A percentile compares a stretch with the other conserved stretches of the same genome.
Evolutionary conservation across 805 yeast species (phyloP).

Genomic region (Hanseniaspora valbyensis): DNA sequence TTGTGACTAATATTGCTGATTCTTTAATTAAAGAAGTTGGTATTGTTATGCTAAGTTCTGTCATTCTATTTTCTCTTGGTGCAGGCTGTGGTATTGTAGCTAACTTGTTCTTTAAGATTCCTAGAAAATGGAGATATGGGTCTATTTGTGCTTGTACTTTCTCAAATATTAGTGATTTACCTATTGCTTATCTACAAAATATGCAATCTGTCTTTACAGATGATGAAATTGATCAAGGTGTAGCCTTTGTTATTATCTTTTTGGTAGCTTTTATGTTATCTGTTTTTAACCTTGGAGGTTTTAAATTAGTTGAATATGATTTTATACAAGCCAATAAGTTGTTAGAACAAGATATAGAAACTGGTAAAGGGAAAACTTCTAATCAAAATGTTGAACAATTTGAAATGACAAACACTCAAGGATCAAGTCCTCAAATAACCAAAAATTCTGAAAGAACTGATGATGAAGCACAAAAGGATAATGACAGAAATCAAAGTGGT

Average conservation of each 20-base stretch:
- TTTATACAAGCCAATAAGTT: constrained; percentile 30
- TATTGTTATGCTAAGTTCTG: constrained; percentile 44
- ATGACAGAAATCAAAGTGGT: constrained; percentile 3
- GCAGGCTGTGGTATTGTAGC: constrained; percentile 34
- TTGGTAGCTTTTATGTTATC: constrained; percentile 52
- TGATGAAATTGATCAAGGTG: constrained; percentile 59
- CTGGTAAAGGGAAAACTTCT: constrained; percentile 19
- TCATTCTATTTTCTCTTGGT: constrained; percentile 43
- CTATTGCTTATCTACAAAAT: constrained; percentile 65
- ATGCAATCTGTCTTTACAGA: constrained; percentile 48
- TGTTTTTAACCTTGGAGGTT: constrained; percentile 69
- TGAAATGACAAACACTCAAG: neutral
- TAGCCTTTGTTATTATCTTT: constrained; percentile 72
- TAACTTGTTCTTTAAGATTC: constrained; percentile 34
- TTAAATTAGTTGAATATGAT: constrained; percentile 58
- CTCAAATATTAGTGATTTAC: constrained; percentile 67
- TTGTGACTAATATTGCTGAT: constrained; percentile 49
- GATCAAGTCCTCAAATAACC: neutral
- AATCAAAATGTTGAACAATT: neutral
- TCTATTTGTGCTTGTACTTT: constrained; percentile 57
- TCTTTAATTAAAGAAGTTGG: constrained; percentile 61
- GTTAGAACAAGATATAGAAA: constrained; percentile 22
- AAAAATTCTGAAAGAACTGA: neutral
- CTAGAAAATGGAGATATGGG: constrained; percentile 63
- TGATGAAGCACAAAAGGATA: neutral